Conservation (phyloP, 1,284 basidiomycete genomes). For the Anthracocystis setariae region DNA sequence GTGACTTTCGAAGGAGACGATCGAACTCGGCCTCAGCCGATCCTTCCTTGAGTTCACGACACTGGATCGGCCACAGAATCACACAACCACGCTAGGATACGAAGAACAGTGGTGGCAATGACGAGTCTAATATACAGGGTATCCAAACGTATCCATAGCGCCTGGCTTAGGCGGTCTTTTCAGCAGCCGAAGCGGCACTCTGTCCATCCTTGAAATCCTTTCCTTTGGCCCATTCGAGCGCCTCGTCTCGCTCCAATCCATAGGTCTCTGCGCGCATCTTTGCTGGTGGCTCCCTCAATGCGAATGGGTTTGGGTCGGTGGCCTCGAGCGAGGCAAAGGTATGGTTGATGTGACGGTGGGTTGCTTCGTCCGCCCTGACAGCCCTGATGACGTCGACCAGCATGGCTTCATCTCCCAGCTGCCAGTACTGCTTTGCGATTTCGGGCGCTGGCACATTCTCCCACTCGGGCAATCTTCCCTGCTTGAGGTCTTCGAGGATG, state of each 20-base stretch:
- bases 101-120: not conserved
- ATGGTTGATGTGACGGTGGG: slow-evolving; percentile 59
- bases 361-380: slow-evolving; percentile 86
- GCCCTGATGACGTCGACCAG: slow-evolving; percentile 88
- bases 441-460: slow-evolving; percentile 76
- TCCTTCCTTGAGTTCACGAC: too few relatives aligned
- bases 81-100: too few relatives aligned
- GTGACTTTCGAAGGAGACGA: too few relatives aligned
- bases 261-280: slow-evolving; percentile 42
- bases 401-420: slow-evolving; percentile 76
- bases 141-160: not conserved
- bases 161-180: slow-evolving; percentile 29
- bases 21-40: too few relatives aligned
- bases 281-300: slow-evolving; percentile 40
- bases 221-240: slow-evolving; percentile 42
- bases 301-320: slow-evolving; percentile 55
- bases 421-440: slow-evolving; percentile 91
- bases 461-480: slow-evolving; percentile 90
- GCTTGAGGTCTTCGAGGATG: slow-evolving; percentile 83
- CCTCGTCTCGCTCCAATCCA: slow-evolving; percentile 54
- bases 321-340: slow-evolving; percentile 51
- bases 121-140: not conserved
- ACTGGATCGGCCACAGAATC: too few relatives aligned
- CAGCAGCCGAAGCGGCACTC: slow-evolving; percentile 12
- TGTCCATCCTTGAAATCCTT: slow-evolving; percentile 10